Conservation (phyloP, 108 stramenopile species). For the Discostella stelligeroides region DNA sequence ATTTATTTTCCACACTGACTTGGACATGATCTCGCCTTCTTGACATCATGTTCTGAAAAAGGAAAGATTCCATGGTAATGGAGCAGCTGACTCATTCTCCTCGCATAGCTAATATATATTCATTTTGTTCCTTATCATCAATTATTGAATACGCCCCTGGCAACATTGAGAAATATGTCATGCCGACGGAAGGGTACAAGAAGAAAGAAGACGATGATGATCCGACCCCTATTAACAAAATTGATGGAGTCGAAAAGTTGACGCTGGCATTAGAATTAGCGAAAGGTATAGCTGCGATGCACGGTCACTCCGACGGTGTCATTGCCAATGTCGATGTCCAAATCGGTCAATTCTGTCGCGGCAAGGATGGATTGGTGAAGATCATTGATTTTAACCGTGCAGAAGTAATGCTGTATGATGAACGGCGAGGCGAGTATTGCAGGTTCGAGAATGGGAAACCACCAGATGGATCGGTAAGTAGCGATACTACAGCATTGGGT, state of each 20-base stretch:
- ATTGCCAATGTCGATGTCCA: constrained; percentile 27
- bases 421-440: constrained; percentile 54
- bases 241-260: constrained; percentile 41
- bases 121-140: constrained; percentile 16
- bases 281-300: constrained; percentile 53
- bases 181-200: constrained; percentile 11
- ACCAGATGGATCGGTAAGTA: constrained; percentile 29
- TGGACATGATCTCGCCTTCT: not conserved
- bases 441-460: constrained; percentile 13
- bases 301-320: constrained; percentile 52
- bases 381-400: constrained; percentile 84
- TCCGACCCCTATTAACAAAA: not conserved
- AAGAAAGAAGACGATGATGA: constrained; percentile 1
- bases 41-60: too few species aligned
- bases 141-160: constrained; percentile 24
- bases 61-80: constrained; percentile 26
- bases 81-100: constrained; percentile 16
- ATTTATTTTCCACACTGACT: too few species aligned
- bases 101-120: constrained; percentile 24
- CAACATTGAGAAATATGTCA: constrained; percentile 7
- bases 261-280: constrained; percentile 58
- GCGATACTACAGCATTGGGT: too few species aligned
- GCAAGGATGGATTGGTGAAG: constrained; percentile 54
- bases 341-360: constrained; percentile 24
- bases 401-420: constrained; percentile 67